These are phyloP conservation scores for Pichia sp. DNA, from an alignment of 1,139 yeast species.

Conservation along the genomic window DNA sequence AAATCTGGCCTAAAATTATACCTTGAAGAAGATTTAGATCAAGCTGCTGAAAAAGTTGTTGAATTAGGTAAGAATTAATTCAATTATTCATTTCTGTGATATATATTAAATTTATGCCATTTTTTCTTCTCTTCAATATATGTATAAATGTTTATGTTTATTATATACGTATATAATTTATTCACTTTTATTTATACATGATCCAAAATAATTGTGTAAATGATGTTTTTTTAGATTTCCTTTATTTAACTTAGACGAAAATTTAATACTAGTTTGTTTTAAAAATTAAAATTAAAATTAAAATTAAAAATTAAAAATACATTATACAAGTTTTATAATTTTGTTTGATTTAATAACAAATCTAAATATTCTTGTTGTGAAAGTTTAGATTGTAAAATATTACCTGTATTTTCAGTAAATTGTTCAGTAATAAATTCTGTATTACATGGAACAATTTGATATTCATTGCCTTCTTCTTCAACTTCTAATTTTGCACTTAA, in stretches of 20 bases:
- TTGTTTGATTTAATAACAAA: conserved; percentile 25
- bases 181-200: no score
- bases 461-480: conserved; percentile 44
- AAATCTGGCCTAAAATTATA: conserved; percentile 90
- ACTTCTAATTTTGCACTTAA: conserved; percentile 66
- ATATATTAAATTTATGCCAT: neutral
- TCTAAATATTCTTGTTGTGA: conserved; percentile 30
- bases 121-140: neutral
- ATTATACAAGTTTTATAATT: neutral
- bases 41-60: conserved; percentile 95
- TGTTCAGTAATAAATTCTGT: conserved; percentile 25
- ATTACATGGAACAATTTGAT: conserved; percentile 12
- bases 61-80: conserved; percentile 38
- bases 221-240: no score
- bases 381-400: conserved; percentile 30
- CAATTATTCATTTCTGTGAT: no score
- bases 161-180: no score
- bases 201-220: no score
- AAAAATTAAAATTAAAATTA: neutral
- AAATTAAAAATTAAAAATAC: neutral
- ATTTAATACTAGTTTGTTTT: neutral
- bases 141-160: neutral
- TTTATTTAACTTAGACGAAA: no score
- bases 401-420: conserved; percentile 34
- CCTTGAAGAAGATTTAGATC: conserved; percentile 88